Percentiles rank a stretch among this genome's conserved stretches.
phyloP scores from a whole-genome alignment of 805 yeast genomes.

The Wickerhamiella kurtzmanii region DNA sequence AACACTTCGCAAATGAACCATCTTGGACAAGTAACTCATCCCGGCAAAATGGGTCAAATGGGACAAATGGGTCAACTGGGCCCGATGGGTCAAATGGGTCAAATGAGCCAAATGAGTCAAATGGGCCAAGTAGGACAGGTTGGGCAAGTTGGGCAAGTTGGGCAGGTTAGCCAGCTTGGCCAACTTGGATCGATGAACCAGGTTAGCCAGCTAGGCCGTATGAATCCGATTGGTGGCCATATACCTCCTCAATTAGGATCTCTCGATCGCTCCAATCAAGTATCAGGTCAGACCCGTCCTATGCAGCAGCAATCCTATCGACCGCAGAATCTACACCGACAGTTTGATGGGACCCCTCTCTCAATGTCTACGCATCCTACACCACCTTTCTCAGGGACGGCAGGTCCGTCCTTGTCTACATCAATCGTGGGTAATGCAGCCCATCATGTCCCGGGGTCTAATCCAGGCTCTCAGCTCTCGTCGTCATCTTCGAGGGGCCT shows the following conservation, averaged over 20 bases:
- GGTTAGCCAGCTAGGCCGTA: too few species aligned
- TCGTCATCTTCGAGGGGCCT: not conserved
- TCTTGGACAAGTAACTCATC: not conserved
- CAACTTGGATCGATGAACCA: too few species aligned
- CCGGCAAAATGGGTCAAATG: not conserved
- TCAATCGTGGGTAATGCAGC: not conserved
- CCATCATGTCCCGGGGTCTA: not conserved
- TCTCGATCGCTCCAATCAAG: too few species aligned
- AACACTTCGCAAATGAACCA: not conserved
- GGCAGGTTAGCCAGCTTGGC: too few species aligned
- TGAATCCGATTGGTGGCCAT: too few species aligned
- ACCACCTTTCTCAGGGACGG: not conserved
- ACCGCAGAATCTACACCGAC: not conserved
- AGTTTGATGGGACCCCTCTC: not conserved
- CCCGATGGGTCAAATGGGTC: not conserved
- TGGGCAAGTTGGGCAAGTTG: too few species aligned
- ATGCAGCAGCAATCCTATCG: not conserved
- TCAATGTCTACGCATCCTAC: not conserved
- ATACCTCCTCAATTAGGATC: too few species aligned
- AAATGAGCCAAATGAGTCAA: not conserved
- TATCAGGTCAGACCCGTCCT: too few species aligned
- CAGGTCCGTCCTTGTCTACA: not conserved
- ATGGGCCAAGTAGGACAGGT: not conserved
- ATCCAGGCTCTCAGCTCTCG: not conserved
- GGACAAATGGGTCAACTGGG: not conserved